Evolutionary conservation across 1,284 basidiomycete genomes (phyloP).

Genomic region (Ustilago cynodontis): DNA sequence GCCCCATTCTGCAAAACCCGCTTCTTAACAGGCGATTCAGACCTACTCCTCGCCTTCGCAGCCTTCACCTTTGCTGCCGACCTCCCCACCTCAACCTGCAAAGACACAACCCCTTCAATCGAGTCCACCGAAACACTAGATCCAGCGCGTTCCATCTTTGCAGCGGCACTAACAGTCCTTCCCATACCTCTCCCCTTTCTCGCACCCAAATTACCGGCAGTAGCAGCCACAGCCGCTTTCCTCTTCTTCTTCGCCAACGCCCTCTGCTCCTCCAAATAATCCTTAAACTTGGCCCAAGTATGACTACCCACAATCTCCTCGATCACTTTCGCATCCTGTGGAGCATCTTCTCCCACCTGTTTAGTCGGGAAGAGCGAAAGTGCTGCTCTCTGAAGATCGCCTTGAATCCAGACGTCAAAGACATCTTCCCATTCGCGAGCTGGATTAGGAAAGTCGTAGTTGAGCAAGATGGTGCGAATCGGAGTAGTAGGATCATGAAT

Average conservation of each 20-base stretch:
- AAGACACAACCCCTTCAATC: conserved; percentile 9
- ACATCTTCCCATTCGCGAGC: conserved; percentile 88
- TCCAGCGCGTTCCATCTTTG: conserved; percentile 41
- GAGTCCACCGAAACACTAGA: conserved; percentile 8
- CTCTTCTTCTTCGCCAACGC: conserved; percentile 42
- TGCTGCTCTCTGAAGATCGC: conserved; percentile 79
- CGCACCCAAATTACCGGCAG: conserved; percentile 7
- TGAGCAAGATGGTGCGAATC: conserved; percentile 83
- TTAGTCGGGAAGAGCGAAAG: conserved; percentile 54
- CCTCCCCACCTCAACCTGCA: conserved; percentile 14
- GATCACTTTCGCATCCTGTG: conserved; percentile 20
- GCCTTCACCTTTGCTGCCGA: conserved; percentile 13
- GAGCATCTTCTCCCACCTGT: conserved; percentile 22
- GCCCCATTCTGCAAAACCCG: conserved; percentile 10
- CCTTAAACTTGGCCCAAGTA: conserved; percentile 41
- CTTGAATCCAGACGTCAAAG: conserved; percentile 90
- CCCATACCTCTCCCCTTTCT: conserved; percentile 34
- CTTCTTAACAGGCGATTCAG: conserved; percentile 43
- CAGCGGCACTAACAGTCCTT: conserved; percentile 36
- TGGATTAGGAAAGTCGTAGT: conserved; percentile 88
- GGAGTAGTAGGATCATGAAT: conserved; percentile 68
- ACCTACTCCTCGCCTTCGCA: conserved; percentile 34
- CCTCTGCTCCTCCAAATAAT: conserved; percentile 46
- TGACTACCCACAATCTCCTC: conserved; percentile 35
- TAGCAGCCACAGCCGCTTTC: conserved; percentile 24